Evolutionary conservation across 805 yeast species (phyloP).

Genomic region (Debaryomyces hansenii): DNA sequence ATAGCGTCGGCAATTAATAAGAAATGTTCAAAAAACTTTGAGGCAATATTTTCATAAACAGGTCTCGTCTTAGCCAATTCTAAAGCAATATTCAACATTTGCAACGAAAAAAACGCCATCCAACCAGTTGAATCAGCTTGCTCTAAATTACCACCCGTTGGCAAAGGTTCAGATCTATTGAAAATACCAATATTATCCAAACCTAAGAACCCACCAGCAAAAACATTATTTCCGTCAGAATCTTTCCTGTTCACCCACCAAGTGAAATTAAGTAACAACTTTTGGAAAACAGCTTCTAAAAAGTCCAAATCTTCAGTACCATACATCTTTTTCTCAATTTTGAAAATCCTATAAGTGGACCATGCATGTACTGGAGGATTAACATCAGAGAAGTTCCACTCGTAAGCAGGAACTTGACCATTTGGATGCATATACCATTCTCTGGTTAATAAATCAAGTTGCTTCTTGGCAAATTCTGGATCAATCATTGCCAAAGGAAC

Average conservation of each 20-base stretch:
- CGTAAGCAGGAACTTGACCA: slow-evolving; percentile 97
- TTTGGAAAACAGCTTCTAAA: slow-evolving; percentile 90
- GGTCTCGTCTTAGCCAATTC: slow-evolving; percentile 84
- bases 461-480: slow-evolving; percentile 87
- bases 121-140: slow-evolving; percentile 97
- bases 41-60: slow-evolving; percentile 90
- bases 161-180: slow-evolving; percentile 89
- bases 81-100: slow-evolving; percentile 88
- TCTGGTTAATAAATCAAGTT: slow-evolving; percentile 78
- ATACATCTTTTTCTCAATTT: slow-evolving; percentile 81
- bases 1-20: slow-evolving; percentile 89
- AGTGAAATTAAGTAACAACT: slow-evolving; percentile 81
- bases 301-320: slow-evolving; percentile 80
- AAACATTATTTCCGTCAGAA: slow-evolving; percentile 79
- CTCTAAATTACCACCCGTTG: slow-evolving; percentile 86
- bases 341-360: slow-evolving; percentile 86
- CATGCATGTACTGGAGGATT: slow-evolving; percentile 98
- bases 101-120: slow-evolving; percentile 92
- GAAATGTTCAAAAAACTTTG: slow-evolving; percentile 92
- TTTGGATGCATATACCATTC: slow-evolving; percentile 99
- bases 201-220: slow-evolving; percentile 93
- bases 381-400: slow-evolving; percentile 95
- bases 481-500: slow-evolving; percentile 91
- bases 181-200: slow-evolving; percentile 90
- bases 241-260: slow-evolving; percentile 98